Percentiles rank a stretch among this genome's conserved stretches.
phyloP scores from a whole-genome alignment of 176 grass and related monocot species.

The Rhynchospora tenuis region DNA sequence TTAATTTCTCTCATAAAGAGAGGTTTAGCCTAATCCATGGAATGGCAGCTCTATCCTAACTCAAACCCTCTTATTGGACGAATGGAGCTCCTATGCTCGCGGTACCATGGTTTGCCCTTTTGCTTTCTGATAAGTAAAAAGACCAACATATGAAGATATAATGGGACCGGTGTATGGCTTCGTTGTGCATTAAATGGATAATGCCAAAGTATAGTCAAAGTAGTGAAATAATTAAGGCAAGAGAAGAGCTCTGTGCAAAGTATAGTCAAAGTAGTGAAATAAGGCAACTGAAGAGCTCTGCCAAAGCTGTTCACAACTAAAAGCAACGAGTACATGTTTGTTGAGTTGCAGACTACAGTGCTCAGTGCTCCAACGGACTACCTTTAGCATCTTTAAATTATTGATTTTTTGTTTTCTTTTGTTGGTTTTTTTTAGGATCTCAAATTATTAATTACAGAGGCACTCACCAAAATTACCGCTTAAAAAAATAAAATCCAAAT shows the following conservation, averaged over 20 bases:
- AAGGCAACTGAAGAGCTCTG: not conserved
- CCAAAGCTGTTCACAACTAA: not conserved
- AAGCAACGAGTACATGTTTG: not conserved
- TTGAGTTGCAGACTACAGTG: not conserved
- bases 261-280: not conserved
- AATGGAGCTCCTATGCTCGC: not conserved
- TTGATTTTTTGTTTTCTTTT: too few species aligned
- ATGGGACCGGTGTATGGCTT: not conserved
- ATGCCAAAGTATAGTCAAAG: not conserved
- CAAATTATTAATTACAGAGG: too few species aligned
- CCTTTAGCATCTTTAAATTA: too few species aligned
- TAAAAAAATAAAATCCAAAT: too few species aligned
- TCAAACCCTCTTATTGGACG: not conserved
- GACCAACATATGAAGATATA: not conserved
- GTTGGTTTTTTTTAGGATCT: too few species aligned
- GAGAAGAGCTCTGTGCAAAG: not conserved
- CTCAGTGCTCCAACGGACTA: too few species aligned
- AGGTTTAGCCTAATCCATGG: constrained; percentile 8
- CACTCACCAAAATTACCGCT: too few species aligned
- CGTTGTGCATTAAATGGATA: not conserved
- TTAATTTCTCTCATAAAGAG: not conserved
- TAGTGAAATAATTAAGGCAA: not conserved
- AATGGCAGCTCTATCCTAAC: constrained; percentile 12
- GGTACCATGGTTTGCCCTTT: not conserved
- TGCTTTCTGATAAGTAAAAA: not conserved